Evolutionary conservation across 176 grass and related monocot species (phyloP).

Genomic region (Oryza coarctata): DNA sequence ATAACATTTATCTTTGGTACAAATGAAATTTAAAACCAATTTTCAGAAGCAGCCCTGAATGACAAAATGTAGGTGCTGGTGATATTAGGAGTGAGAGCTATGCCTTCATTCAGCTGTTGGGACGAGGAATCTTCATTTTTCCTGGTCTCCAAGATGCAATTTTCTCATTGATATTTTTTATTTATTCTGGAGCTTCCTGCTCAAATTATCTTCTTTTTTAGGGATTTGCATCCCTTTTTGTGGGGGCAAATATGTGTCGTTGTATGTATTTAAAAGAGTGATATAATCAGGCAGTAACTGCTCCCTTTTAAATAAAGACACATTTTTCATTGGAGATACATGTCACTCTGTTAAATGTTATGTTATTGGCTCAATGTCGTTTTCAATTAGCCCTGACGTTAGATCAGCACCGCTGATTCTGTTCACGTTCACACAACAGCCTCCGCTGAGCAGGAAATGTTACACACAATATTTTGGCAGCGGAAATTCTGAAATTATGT

Average conservation of each 20-base stretch:
- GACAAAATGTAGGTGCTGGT: constrained; percentile 21
- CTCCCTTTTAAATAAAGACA: constrained; percentile 4
- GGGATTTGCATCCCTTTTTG: constrained; percentile 7
- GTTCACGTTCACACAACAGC: neutral
- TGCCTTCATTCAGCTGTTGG: constrained; percentile 9
- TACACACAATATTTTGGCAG: neutral
- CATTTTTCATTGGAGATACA: constrained; percentile 11
- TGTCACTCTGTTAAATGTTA: neutral
- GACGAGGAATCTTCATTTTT: constrained; percentile 28
- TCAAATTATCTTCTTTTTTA: neutral
- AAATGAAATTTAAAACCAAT: constrained; percentile 12
- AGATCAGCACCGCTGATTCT: neutral
- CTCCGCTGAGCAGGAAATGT: neutral
- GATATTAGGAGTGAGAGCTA: neutral
- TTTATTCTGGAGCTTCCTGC: constrained; percentile 2
- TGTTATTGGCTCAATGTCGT: neutral
- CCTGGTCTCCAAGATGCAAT: constrained; percentile 1
- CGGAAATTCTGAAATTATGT: neutral
- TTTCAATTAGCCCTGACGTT: neutral
- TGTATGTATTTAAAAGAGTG: constrained; percentile 11
- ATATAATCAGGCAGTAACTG: neutral
- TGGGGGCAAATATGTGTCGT: constrained; percentile 29
- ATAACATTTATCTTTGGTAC: constrained; percentile 20
- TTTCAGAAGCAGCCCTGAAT: constrained; percentile 27
- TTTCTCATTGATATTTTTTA: constrained; percentile 25